These are phyloP conservation scores for Funneliformis geosporum DNA, from an alignment of 192 early-diverging fungal species.

Conservation along the genomic window DNA sequence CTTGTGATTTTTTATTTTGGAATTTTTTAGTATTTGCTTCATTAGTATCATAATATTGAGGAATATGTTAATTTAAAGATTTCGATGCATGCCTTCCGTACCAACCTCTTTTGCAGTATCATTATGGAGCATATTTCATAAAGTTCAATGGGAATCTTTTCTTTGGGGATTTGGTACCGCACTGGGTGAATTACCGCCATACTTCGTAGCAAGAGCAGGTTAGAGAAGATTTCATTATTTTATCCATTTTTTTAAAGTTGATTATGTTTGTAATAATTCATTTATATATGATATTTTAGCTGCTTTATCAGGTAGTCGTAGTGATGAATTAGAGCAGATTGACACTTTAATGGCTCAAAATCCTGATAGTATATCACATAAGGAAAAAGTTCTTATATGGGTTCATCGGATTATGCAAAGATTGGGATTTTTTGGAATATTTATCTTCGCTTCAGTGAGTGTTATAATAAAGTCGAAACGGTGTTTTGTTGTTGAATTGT, in stretches of 20 bases:
- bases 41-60: neutral
- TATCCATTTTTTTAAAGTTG: neutral
- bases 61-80: conserved; percentile 31
- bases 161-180: conserved; percentile 95
- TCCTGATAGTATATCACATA: conserved; percentile 56
- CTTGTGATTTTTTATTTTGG: neutral
- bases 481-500: neutral
- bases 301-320: conserved; percentile 56
- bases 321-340: conserved; percentile 47
- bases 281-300: conserved; percentile 33
- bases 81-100: conserved; percentile 38
- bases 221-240: neutral
- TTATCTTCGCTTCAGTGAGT: conserved; percentile 84
- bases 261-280: neutral
- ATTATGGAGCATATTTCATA: conserved; percentile 63
- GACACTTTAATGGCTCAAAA: conserved; percentile 51
- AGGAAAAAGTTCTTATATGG: conserved; percentile 66
- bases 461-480: neutral
- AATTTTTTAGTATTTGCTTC: neutral
- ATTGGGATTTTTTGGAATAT: conserved; percentile 88
- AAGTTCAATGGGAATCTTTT: conserved; percentile 77
- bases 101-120: conserved; percentile 44
- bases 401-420: conserved; percentile 72
- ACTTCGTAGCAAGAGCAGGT: conserved; percentile 91
- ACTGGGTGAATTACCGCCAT: conserved; percentile 91